A percentile compares a stretch with the other conserved stretches of the same genome.
These are phyloP conservation scores for Aspergillus candidus DNA, from an alignment of 2,329 filamentous ascomycete genomes.

Conservation along the genomic window DNA sequence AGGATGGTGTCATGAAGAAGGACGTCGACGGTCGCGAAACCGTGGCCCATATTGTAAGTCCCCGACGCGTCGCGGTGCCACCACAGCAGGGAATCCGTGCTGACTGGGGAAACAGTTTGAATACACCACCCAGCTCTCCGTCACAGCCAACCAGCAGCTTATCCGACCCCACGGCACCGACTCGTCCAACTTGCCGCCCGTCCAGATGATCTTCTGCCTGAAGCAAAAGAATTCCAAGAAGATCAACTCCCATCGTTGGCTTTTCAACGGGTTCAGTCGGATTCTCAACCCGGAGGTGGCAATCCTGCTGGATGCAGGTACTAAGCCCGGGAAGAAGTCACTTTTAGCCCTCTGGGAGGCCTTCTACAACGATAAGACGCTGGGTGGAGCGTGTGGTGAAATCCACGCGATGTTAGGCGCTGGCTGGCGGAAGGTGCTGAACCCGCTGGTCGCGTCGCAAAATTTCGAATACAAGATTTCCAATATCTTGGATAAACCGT, in stretches of 20 bases:
- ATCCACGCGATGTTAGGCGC: constrained; percentile 97
- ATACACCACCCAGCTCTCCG: constrained; percentile 95
- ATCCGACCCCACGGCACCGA: constrained; percentile 85
- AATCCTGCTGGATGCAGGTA: constrained; percentile 94
- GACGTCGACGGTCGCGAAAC: constrained; percentile 97
- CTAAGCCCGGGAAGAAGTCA: constrained; percentile 88
- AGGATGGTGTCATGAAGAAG: constrained; percentile 98
- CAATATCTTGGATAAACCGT: constrained; percentile 96
- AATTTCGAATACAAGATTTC: constrained; percentile 99
- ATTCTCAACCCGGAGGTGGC: constrained; percentile 96
- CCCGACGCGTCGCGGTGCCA: neutral
- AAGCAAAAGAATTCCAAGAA: constrained; percentile 99
- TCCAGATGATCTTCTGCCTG: constrained; percentile 98
- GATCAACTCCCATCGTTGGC: constrained; percentile 99
- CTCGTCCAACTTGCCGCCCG: constrained; percentile 78
- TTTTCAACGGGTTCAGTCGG: constrained; percentile 95
- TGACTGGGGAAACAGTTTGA: constrained; percentile 57
- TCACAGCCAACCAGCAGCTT: constrained; percentile 95
- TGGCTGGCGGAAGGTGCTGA: constrained; percentile 84
- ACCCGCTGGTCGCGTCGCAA: constrained; percentile 93
- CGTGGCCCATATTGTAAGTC: constrained; percentile 71
- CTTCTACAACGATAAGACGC: constrained; percentile 99
- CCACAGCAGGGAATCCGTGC: constrained; percentile 1
- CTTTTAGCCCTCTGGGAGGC: constrained; percentile 92
- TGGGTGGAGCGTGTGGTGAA: constrained; percentile 96